A percentile compares a stretch with the other conserved stretches of the same genome.
Evolutionary conservation across 2,329 filamentous ascomycete genomes (phyloP).

Genomic region (Proliferodiscus dingleyae): DNA sequence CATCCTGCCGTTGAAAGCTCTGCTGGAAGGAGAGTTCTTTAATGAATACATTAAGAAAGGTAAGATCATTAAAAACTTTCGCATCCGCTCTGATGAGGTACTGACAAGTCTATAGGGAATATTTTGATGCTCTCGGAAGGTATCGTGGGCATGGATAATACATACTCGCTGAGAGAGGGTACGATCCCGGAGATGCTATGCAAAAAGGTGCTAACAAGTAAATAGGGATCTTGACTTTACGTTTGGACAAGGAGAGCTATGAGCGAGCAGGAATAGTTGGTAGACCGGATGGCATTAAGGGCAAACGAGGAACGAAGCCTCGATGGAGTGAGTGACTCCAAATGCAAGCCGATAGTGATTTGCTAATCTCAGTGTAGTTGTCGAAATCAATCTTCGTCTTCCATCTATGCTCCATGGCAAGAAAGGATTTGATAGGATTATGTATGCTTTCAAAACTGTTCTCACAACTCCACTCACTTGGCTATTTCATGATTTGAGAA

Average conservation of each 20-base stretch:
- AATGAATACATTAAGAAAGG: constrained; percentile 71
- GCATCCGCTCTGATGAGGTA: neutral
- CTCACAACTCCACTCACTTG: constrained; percentile 64
- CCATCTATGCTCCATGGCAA: constrained; percentile 63
- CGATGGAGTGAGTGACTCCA: constrained; percentile 59
- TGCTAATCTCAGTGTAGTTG: constrained; percentile 47
- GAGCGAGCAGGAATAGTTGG: constrained; percentile 79
- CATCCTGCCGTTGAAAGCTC: constrained; percentile 64
- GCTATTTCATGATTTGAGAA: constrained; percentile 66
- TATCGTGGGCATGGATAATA: constrained; percentile 61
- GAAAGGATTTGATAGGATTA: constrained; percentile 29
- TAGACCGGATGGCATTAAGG: constrained; percentile 56
- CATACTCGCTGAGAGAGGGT: constrained; percentile 69
- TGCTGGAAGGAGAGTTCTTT: constrained; percentile 74
- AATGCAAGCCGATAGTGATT: constrained; percentile 9
- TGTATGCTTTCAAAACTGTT: constrained; percentile 55
- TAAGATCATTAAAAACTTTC: neutral
- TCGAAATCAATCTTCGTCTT: constrained; percentile 70
- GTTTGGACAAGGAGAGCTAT: constrained; percentile 75
- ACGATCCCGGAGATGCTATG: constrained; percentile 15
- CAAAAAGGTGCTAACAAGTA: neutral
- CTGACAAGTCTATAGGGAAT: constrained; percentile 50
- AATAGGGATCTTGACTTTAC: constrained; percentile 67
- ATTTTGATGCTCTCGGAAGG: constrained; percentile 82
- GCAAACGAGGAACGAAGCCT: constrained; percentile 55